phyloP scores from a whole-genome alignment of 495 filamentous ascomycete genomes.

The Talaromyces wortmannii region DNA sequence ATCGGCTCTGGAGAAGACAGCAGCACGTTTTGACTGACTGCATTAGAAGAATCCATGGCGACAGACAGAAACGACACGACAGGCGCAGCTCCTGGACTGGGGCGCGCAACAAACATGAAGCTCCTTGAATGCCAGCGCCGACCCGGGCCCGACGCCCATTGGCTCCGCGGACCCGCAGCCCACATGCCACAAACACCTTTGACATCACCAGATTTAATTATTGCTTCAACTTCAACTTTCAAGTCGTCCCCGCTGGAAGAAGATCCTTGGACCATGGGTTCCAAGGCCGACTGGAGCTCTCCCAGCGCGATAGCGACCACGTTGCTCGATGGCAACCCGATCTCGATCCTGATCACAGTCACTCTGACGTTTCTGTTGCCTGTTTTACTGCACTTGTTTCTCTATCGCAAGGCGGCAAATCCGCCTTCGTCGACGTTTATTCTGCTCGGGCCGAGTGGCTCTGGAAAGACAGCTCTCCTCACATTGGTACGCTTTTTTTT shows the following conservation, averaged over 20 bases:
- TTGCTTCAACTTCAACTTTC: neutral
- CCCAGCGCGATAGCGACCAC: slow-evolving; percentile 30
- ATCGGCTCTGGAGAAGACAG: neutral
- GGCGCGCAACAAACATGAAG: neutral
- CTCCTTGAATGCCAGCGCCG: neutral
- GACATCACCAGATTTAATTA: neutral
- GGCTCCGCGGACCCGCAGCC: neutral
- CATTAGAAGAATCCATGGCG: neutral
- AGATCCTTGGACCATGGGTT: neutral
- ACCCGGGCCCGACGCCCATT: neutral
- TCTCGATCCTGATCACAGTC: slow-evolving; percentile 56
- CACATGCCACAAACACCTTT: neutral
- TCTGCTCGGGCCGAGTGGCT: slow-evolving; percentile 74
- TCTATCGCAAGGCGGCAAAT: slow-evolving; percentile 60
- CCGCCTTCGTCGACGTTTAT: slow-evolving; percentile 73
- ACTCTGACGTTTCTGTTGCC: slow-evolving; percentile 68
- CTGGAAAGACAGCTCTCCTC: slow-evolving; percentile 83
- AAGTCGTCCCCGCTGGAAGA: neutral
- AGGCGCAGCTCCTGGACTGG: neutral
- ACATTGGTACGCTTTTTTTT: slow-evolving; percentile 53
- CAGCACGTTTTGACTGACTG: neutral
- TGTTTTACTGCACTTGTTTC: slow-evolving; percentile 66
- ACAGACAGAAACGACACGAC: neutral
- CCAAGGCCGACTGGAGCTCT: slow-evolving; percentile 22
- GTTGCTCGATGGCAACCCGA: slow-evolving; percentile 33